Conservation (phyloP, 768 basidiomycete genomes). For the Russula griseocarnosa region DNA sequence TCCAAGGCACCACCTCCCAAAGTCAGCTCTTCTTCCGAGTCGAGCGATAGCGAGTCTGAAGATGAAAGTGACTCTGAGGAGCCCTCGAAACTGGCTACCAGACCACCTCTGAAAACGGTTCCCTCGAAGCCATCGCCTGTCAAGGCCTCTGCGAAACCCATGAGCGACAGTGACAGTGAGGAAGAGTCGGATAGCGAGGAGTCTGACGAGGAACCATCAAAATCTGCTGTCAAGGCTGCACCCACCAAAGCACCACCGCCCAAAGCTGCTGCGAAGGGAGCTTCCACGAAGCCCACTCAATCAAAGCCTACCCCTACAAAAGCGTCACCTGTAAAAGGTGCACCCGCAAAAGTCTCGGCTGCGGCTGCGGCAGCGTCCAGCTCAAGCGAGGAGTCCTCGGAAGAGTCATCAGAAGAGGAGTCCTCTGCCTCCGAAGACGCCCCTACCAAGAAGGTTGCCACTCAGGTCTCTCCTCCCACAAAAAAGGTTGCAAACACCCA, state of each 20-base stretch:
- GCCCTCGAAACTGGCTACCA: background rate
- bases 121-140: background rate
- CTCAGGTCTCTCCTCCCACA: background rate
- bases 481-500: conserved; percentile 14
- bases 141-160: too few relatives aligned
- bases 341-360: conserved; percentile 23
- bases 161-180: too few relatives aligned
- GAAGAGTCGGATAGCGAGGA: too few relatives aligned
- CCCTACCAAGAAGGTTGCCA: conserved; percentile 8
- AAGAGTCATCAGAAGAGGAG: conserved; percentile 6
- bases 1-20: conserved; percentile 34
- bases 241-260: conserved; percentile 7
- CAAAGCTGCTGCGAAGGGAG: conserved; percentile 15
- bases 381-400: conserved; percentile 25
- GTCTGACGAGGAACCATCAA: too few relatives aligned
- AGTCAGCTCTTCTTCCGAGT: conserved; percentile 28
- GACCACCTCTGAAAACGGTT: background rate
- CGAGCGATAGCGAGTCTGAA: conserved; percentile 24
- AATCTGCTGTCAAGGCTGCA: background rate
- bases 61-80: too few relatives aligned
- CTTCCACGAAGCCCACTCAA: background rate
- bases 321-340: conserved; percentile 35
- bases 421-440: conserved; percentile 5
- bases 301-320: conserved; percentile 30
- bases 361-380: conserved; percentile 7